Percentiles rank a stretch among this genome's conserved stretches.
Conservation (phyloP, 352 stramenopile species). For the Phytophthora sp. region DNA sequence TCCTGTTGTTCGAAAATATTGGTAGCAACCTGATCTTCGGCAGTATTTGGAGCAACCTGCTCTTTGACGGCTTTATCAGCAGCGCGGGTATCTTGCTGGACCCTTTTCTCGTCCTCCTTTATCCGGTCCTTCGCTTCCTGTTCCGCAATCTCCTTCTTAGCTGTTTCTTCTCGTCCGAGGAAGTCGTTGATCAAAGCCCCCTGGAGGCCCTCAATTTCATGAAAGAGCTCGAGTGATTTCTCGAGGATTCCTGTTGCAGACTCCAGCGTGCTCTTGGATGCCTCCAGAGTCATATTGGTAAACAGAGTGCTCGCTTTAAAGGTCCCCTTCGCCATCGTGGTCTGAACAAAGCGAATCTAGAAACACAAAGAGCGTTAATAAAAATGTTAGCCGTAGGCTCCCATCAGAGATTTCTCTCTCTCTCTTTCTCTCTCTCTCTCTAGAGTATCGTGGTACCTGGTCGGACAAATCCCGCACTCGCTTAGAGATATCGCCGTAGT, state of each 20-base stretch:
- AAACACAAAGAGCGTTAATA: background rate
- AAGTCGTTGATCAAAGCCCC: constrained; percentile 30
- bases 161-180: constrained; percentile 34
- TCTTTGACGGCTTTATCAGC: background rate
- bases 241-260: constrained; percentile 63
- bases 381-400: constrained; percentile 4
- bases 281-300: constrained; percentile 56
- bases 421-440: too few species aligned
- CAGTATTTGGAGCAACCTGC: background rate
- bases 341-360: constrained; percentile 39
- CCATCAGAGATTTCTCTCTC: too few species aligned
- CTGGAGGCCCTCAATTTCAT: constrained; percentile 54
- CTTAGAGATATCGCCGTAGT: constrained; percentile 56
- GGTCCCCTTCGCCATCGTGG: constrained; percentile 26
- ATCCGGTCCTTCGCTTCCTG: constrained; percentile 25
- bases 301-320: constrained; percentile 41
- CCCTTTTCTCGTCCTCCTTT: constrained; percentile 23
- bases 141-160: constrained; percentile 30
- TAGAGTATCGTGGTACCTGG: too few species aligned
- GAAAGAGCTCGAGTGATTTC: constrained; percentile 60
- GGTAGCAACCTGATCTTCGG: constrained; percentile 3
- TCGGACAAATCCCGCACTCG: constrained; percentile 57
- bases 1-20: constrained; percentile 22
- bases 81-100: background rate
- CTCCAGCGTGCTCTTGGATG: constrained; percentile 61